Percentiles rank a stretch among this genome's conserved stretches.
Conservation (phyloP, 2,329 filamentous ascomycete species). For the Diaporthe amygdali region DNA sequence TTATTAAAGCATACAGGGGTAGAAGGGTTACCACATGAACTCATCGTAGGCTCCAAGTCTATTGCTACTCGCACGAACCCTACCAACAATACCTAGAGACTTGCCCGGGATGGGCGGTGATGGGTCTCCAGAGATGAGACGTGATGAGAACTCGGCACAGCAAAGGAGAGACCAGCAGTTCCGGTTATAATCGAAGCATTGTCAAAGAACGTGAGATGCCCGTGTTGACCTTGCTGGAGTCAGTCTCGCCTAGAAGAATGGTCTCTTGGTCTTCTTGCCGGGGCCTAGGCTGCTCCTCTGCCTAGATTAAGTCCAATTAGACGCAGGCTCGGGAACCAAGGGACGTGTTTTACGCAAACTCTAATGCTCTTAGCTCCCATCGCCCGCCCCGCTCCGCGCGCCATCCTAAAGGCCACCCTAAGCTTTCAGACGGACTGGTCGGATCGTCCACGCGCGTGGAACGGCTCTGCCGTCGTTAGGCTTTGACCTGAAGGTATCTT, state of each 20-base stretch:
- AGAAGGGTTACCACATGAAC: background rate
- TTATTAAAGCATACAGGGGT: background rate
- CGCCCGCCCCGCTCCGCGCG: slow-evolving; percentile 2
- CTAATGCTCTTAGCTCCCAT: background rate
- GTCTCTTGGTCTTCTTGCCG: background rate
- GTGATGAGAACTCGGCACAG: background rate
- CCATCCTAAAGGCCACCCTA: background rate
- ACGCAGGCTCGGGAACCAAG: background rate
- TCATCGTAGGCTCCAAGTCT: background rate
- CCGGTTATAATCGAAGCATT: background rate
- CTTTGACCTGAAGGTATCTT: background rate
- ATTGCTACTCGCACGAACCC: background rate
- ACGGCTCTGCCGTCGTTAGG: background rate
- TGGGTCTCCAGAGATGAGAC: background rate
- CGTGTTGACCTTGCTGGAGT: background rate
- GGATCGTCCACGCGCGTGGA: background rate
- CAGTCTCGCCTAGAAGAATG: background rate
- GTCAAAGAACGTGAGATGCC: background rate
- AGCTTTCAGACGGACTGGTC: background rate
- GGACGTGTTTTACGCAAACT: background rate
- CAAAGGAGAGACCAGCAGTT: background rate
- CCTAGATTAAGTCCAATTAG: background rate
- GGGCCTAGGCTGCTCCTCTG: background rate
- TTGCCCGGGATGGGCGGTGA: background rate
- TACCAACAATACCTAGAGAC: background rate